These are phyloP conservation scores for Pestalotiopsis sp. DNA, from an alignment of 2,329 filamentous ascomycete species.

Conservation along the genomic window DNA sequence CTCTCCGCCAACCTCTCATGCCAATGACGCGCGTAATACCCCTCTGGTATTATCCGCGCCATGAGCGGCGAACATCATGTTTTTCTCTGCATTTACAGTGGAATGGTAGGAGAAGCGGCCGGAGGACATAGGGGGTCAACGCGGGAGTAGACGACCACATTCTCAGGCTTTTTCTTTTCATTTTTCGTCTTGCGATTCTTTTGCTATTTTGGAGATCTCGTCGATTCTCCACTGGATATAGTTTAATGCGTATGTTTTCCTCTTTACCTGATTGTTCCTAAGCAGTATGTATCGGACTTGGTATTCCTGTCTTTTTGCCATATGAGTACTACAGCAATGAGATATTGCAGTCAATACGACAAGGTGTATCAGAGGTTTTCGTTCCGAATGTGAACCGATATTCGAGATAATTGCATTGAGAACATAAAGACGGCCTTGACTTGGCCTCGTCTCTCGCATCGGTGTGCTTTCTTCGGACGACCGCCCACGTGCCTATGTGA, in stretches of 20 bases:
- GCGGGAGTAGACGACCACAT: neutral
- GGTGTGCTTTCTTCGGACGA: neutral
- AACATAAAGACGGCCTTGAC: neutral
- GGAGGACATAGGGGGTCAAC: neutral
- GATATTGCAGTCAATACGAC: neutral
- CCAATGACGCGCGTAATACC: neutral
- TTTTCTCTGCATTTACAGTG: neutral
- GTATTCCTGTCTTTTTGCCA: neutral
- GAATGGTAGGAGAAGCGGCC: neutral
- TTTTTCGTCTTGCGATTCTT: neutral
- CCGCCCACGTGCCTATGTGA: neutral
- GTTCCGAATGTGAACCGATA: neutral
- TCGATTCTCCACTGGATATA: neutral
- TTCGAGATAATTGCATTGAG: neutral
- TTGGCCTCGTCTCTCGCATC: neutral
- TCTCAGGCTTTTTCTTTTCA: neutral
- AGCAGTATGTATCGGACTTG: neutral
- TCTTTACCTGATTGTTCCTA: neutral
- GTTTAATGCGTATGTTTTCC: neutral
- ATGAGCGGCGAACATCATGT: neutral
- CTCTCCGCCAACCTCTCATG: neutral
- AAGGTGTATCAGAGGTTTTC: neutral
- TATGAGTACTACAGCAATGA: neutral
- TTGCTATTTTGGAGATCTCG: neutral
- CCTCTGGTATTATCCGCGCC: neutral